Base-by-base conservation (phyloP, 495 filamentous ascomycete genomes). In the Xylaria telfairii region DNA sequence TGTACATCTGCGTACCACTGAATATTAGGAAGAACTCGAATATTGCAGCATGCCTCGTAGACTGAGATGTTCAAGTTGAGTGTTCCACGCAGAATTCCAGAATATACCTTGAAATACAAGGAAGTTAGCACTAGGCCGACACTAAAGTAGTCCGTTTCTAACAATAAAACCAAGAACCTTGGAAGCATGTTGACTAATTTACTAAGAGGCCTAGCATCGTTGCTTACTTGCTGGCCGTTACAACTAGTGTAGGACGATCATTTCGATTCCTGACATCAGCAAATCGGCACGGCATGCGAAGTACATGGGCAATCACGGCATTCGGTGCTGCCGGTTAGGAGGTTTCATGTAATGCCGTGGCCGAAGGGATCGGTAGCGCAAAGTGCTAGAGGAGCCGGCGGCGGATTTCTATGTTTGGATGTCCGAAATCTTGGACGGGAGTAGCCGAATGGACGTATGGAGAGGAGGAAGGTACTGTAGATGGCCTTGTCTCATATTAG, bases 371-470 rank as follows among this genome's bases (percentile, higher is more conserved):
- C 59, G 67, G 59, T 63, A 42, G 64, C 30, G 19, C 10, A 53
- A 53, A 24, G 21, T 26, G 49, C 12, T 32, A 44, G 24, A 17
- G 13, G 32, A 68, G 54, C 67, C 30, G 42, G 15, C 59, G 54
- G 67, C 67, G 57, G 67, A 69, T 69, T 69, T 69, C 67, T 69
- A 46, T 42, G 32, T 69, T 69, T 53, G 67, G 67, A 69, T n/a
- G 67, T 69, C 67, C 57, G 67, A 63, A 24, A 53, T 51, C 30
- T 34, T 5, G 57, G 37, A 51, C 67, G 67, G 67, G 57, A 69
- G 57, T 42, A 69, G 57, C 67, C 67, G 67, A 49, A 54, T 46
- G 19, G 42, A 30, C 67, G 59, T 13, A 54, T 57, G 39, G 44
- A 51, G 26, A 21, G 26, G 51, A n/a, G 28, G 62, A 44, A 15